Conservation (phyloP, 139 green algal species). For the Pseudopediastrum boryanum region DNA sequence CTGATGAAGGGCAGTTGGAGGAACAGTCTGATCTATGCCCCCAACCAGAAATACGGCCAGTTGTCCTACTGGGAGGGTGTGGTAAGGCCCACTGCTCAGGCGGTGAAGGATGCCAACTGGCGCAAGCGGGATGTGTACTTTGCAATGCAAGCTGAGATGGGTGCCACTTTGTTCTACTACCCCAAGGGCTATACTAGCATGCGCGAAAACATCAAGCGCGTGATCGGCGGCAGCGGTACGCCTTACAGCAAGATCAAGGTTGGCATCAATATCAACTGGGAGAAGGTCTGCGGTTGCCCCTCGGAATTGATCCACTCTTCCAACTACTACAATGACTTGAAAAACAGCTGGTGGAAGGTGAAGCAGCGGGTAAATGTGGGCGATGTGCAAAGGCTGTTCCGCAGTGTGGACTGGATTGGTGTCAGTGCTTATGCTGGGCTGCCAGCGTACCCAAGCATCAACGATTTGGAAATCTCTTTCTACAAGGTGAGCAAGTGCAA, state of each 20-base stretch:
- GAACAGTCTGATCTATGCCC: slow-evolving; percentile 30
- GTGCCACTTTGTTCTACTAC: slow-evolving; percentile 39
- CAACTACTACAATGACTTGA: slow-evolving; percentile 26
- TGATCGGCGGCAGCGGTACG: slow-evolving; percentile 10
- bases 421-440: slow-evolving; percentile 27
- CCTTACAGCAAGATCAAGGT: slow-evolving; percentile 30
- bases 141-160: slow-evolving; percentile 43
- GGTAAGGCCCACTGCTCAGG: slow-evolving; percentile 11
- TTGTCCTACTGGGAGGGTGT: slow-evolving; percentile 24
- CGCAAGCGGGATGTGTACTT: slow-evolving; percentile 3
- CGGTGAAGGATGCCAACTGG: slow-evolving; percentile 30
- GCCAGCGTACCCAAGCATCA: slow-evolving; percentile 19
- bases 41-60: slow-evolving; percentile 30
- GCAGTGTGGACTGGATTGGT: slow-evolving; percentile 16
- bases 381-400: slow-evolving; percentile 21
- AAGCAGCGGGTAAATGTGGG: slow-evolving; percentile 2
- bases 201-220: neutral
- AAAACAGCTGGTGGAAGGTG: slow-evolving; percentile 38
- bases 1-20: slow-evolving; percentile 29
- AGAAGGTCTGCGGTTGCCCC: slow-evolving; percentile 42
- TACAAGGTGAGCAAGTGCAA: too few relatives aligned
- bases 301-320: slow-evolving; percentile 15
- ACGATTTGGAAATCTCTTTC: slow-evolving; percentile 20
- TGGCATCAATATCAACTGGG: slow-evolving; percentile 40
- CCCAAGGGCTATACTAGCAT: neutral